These are phyloP conservation scores for Blastocystis sp. DNA, from an alignment of 352 stramenopile species.

Conservation along the genomic window DNA sequence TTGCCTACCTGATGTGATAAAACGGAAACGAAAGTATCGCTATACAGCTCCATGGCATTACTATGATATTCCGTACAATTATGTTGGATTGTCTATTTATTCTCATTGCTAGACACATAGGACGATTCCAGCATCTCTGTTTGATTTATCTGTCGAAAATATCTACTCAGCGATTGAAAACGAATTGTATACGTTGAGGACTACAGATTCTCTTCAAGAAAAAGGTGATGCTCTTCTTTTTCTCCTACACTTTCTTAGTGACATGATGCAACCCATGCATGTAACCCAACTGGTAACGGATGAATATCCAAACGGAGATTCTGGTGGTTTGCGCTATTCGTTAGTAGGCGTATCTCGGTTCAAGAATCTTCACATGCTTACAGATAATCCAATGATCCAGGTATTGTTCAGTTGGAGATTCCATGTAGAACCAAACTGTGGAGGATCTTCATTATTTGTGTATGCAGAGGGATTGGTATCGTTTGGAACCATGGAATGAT, in stretches of 20 bases:
- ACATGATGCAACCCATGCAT: constrained; percentile 51
- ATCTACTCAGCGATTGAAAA: constrained; percentile 1
- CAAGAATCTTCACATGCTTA: constrained; percentile 14
- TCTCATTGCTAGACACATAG: background rate
- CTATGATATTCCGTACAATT: constrained; percentile 57
- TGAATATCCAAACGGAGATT: constrained; percentile 11
- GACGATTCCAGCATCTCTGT: background rate
- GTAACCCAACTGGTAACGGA: constrained; percentile 2
- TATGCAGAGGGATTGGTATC: background rate
- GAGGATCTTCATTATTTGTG: background rate
- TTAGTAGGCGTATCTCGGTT: background rate
- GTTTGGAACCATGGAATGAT: background rate
- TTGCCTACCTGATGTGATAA: constrained; percentile 43
- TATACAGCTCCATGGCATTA: constrained; percentile 42
- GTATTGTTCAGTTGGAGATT: background rate
- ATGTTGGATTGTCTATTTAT: background rate
- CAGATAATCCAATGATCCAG: background rate
- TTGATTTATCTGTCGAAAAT: background rate
- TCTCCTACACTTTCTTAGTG: constrained; percentile 13
- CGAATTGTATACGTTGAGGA: background rate
- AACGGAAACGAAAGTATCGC: constrained; percentile 15
- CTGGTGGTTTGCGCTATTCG: background rate
- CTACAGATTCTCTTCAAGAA: background rate
- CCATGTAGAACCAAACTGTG: background rate
- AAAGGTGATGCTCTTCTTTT: constrained; percentile 33